Base-by-base conservation (phyloP, 441 rosid species). In the Adansonia madagascariensis region DNA sequence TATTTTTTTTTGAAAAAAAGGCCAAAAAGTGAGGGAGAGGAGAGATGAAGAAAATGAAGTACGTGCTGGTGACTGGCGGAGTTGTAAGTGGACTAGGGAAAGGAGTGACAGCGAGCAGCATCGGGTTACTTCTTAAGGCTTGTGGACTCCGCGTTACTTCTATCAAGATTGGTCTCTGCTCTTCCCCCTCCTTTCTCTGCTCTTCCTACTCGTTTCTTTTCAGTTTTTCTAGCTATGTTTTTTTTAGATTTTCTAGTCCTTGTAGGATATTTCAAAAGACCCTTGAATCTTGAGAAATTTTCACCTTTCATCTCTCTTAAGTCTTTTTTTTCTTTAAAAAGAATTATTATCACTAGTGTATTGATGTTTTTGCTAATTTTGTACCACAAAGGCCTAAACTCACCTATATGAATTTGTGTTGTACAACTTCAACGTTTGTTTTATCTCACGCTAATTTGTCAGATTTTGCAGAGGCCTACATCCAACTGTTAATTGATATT, bases 81-180 rank as follows among this genome's bases (percentile, higher is more conserved):
- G 98, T 94, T 11, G 97, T 94, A 17, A 92, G 97, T 80, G 96
- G 98, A 3, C 86, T 94, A 69, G 98, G 98, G 2, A 94, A 94
- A 87, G 97, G 98, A 77, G 97, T 94, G 11, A 94, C 97, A 0
- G 97, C 98, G 3, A 94, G 98, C 70, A 92, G 97, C 80, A 88
- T 91, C 75, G 97, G 98, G n/a, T 79, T 92, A 43, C 89, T 94
- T 68, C 98, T 94, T 70, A 86, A 90, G 79, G 88, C 90, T 72
- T 92, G 94, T 79, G 96, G 94, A 46, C 96, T 92, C 82, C 89
- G 97, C 8, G 94, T 95, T 76, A 95, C 99, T 85, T 90, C 92
- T 53, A 93, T 95, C 60, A 95, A 95, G 84, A 95, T 93, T 80
- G 99, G 99, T 93, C 70, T 71, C 63, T 75, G 14, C 72, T 49